Base-by-base conservation (phyloP, 2,329 filamentous ascomycete genomes). In the Lasiodiplodia citricola region DNA sequence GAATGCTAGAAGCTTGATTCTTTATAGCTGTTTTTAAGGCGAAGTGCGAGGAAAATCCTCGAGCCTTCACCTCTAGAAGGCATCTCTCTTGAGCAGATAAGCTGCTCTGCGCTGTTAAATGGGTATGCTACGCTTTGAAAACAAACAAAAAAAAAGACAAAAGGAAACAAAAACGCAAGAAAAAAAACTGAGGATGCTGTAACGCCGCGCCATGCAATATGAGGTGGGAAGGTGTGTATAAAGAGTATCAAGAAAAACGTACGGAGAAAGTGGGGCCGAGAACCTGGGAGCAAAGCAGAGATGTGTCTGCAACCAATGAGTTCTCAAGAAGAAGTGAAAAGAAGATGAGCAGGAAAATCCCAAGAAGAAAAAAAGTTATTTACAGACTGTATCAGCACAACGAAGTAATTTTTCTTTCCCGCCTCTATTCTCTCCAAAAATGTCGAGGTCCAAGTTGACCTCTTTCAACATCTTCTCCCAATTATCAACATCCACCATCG, bases 321-420 rank as follows among this genome's bases (percentile, higher is more conserved):
- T 57, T 16, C 55, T 23, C 55, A 57, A 38, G n/a, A 57, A 57
- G 55, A 57, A 57, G 55, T 6, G 55, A 57, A 57, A 57, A 31
- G 35, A 38, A 38, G 35, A 47, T 21, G 44, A n/a, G 44, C 44
- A 21, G 44, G 44, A 47, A n/a, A 47, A 47, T 47, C 38, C 16
- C 18, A 57, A 57, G 35, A 57, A 16, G 21, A n/a, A n/a, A 21
- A 57, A 57, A 41, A 57, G 31, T 21, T 57, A 57, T 57, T 57
- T 57, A 57, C 55, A 57, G 55, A 57, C 55, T 57, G 54, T 31
- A n/a, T 57, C 55, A 56, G 54, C 54, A 35, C 31, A 41, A 57
- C 55, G 38, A 35, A 56, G 16, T 31, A 16, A n/a, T 23, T 47
- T 60, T 60, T 44, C 21, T 44, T 44, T 23, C 16, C 13, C 23